Conservation (phyloP, 1,284 basidiomycete genomes). For the Sutorius eximius region DNA sequence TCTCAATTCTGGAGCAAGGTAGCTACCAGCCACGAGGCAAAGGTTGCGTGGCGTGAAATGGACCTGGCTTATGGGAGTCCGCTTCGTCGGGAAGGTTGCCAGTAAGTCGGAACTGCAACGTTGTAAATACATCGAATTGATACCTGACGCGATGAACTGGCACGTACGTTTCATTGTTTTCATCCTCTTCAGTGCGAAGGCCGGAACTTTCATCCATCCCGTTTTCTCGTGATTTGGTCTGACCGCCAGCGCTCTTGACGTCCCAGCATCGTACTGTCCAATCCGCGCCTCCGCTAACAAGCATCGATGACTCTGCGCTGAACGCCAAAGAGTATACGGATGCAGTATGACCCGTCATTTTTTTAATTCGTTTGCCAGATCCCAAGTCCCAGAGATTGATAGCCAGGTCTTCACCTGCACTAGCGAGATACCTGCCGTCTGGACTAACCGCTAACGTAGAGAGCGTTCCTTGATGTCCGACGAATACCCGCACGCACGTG, state of each 20-base stretch:
- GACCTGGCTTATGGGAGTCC: constrained; percentile 89
- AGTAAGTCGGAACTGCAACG: constrained; percentile 77
- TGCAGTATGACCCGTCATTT: constrained; percentile 92
- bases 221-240: constrained; percentile 54
- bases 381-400: constrained; percentile 98
- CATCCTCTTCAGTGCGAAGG: constrained; percentile 45
- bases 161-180: constrained; percentile 63
- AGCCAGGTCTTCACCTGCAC: constrained; percentile 87
- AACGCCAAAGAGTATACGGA: constrained; percentile 91
- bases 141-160: not conserved
- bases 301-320: constrained; percentile 85
- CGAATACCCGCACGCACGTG: constrained; percentile 90
- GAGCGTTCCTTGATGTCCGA: constrained; percentile 92
- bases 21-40: constrained; percentile 83
- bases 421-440: constrained; percentile 92
- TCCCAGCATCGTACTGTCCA: constrained; percentile 98
- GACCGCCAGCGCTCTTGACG: constrained; percentile 78
- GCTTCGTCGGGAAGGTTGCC: constrained; percentile 91
- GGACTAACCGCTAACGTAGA: constrained; percentile 88
- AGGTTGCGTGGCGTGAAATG: constrained; percentile 95
- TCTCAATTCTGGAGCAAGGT: constrained; percentile 56
- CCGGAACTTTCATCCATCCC: constrained; percentile 39
- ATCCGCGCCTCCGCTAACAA: constrained; percentile 89
- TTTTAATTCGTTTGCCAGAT: constrained; percentile 91
- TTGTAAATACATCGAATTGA: constrained; percentile 1